These are phyloP conservation scores for Marasmius fiardii DNA, from an alignment of 1,284 basidiomycete species.

Conservation along the genomic window DNA sequence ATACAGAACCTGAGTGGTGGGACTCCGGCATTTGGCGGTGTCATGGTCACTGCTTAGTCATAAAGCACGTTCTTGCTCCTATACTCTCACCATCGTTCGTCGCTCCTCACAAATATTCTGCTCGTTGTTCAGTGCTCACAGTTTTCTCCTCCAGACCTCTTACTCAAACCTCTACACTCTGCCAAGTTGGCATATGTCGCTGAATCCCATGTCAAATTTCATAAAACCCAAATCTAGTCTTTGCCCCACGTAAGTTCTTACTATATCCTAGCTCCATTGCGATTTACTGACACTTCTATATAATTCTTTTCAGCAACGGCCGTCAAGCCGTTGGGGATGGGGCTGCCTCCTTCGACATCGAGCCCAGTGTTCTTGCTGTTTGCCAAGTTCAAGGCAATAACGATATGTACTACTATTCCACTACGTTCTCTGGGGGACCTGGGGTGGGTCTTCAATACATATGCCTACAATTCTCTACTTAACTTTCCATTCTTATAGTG, in stretches of 20 bases:
- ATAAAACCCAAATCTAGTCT: slow-evolving; percentile 81
- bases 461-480: slow-evolving; percentile 6
- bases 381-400: slow-evolving; percentile 76
- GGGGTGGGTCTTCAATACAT: slow-evolving; percentile 48
- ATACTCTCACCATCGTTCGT: background rate
- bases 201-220: slow-evolving; percentile 65
- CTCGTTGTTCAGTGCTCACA: too few species aligned
- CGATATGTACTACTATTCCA: slow-evolving; percentile 84
- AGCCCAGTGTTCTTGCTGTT: slow-evolving; percentile 77
- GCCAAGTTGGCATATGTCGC: slow-evolving; percentile 84
- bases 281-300: slow-evolving; percentile 27
- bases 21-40: background rate
- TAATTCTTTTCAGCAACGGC: slow-evolving; percentile 70
- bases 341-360: slow-evolving; percentile 75
- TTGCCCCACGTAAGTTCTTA: slow-evolving; percentile 74
- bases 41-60: background rate
- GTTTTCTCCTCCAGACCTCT: slow-evolving; percentile 7
- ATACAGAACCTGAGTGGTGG: background rate
- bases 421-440: slow-evolving; percentile 85
- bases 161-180: slow-evolving; percentile 13
- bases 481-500: slow-evolving; percentile 44
- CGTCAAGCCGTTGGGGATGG: slow-evolving; percentile 92
- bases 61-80: background rate
- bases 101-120: too few species aligned
- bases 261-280: slow-evolving; percentile 23